A percentile compares a stretch with the other conserved stretches of the same genome.
Conservation (phyloP, 305 asterid species). For the Fraxinus sp. region DNA sequence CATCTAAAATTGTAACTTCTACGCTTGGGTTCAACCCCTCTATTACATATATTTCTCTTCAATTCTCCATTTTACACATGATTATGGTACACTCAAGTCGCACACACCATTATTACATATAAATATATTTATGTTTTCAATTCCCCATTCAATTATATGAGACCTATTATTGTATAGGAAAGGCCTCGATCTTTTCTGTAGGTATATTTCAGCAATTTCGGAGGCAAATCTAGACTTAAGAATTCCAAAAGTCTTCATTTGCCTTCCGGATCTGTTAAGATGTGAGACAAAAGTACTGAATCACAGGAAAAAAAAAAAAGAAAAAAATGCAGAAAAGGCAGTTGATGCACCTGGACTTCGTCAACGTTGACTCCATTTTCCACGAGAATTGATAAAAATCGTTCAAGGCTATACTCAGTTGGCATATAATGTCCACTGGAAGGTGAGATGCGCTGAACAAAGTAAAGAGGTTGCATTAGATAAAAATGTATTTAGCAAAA, state of each 20-base stretch:
- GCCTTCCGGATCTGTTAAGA: not conserved
- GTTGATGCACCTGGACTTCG: constrained; percentile 45
- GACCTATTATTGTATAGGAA: not conserved
- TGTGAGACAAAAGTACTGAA: not conserved
- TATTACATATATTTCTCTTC: not conserved
- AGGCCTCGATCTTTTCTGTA: not conserved
- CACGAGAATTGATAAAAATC: constrained; percentile 57
- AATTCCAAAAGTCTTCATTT: not conserved
- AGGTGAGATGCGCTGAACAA: constrained; percentile 53
- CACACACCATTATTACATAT: too few relatives aligned
- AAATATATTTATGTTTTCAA: not conserved
- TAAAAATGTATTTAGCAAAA: constrained; percentile 7
- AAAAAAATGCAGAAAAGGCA: not conserved
- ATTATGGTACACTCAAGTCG: not conserved
- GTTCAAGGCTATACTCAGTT: constrained; percentile 63
- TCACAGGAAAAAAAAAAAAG: not conserved
- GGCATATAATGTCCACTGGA: constrained; percentile 90
- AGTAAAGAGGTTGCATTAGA: constrained; percentile 1
- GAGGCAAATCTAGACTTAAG: not conserved
- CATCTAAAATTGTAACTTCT: too few relatives aligned
- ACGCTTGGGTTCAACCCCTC: too few relatives aligned
- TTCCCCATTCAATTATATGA: not conserved
- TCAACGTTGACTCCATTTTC: constrained; percentile 72
- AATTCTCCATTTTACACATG: not conserved
- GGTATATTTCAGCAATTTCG: not conserved